These are phyloP conservation scores for Nothophoma quercina DNA, from an alignment of 2,329 filamentous ascomycete species.

Conservation along the genomic window DNA sequence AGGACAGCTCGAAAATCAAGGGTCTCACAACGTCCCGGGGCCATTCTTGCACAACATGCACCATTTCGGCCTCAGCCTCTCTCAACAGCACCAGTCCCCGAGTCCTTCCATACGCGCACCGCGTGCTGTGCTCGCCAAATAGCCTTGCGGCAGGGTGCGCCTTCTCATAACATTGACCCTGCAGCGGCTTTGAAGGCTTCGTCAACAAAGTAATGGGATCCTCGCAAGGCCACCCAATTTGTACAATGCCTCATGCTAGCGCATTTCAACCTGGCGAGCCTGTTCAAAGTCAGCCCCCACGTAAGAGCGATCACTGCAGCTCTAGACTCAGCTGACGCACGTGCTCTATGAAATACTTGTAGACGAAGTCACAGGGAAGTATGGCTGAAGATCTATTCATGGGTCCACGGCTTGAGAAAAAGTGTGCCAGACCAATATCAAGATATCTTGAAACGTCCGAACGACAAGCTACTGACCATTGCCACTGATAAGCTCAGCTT, in stretches of 20 bases:
- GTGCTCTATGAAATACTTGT: not conserved
- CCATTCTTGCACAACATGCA: not conserved
- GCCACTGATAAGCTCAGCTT: not conserved
- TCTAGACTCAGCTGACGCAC: constrained; percentile 8
- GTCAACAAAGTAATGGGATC: not conserved
- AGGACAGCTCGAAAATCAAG: not conserved
- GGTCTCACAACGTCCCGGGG: not conserved
- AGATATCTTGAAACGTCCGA: not conserved
- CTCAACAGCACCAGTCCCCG: not conserved
- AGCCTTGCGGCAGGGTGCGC: too few species aligned
- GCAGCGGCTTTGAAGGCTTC: too few species aligned
- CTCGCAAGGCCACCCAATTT: not conserved
- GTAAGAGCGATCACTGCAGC: constrained; percentile 3
- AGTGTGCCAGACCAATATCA: not conserved
- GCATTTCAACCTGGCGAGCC: not conserved
- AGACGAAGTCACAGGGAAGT: not conserved
- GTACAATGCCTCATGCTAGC: not conserved
- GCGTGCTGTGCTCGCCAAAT: not conserved
- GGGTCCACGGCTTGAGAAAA: not conserved
- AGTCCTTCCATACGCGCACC: not conserved
- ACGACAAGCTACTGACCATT: not conserved
- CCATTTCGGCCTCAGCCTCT: not conserved
- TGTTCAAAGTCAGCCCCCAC: constrained; percentile 9
- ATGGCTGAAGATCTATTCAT: not conserved
- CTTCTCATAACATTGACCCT: too few species aligned